Base-by-base conservation (phyloP, 805 yeast genomes). In the Saccharomycopsis sp. region DNA sequence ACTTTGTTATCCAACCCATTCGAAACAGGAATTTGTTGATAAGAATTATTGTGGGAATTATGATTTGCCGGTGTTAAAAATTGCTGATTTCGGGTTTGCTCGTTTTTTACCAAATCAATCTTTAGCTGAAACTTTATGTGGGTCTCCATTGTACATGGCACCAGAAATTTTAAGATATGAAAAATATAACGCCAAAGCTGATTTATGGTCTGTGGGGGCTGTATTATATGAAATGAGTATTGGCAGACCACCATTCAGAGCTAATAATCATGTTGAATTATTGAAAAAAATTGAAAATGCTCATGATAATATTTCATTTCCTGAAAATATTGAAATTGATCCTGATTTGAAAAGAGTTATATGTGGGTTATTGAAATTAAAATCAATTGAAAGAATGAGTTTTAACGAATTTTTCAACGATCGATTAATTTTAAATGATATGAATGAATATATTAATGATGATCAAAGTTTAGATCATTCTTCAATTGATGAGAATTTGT, bases 51-150 rank as follows among this genome's bases (percentile, higher is more conserved):
- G 77, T 4, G 97, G 97, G 0, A 66, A 81, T 47, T 84, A 90
- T 79, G 94, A 86, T 54, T 68, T 93, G 50, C 98, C 98, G 1
- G 74, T 89, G 7, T 70, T 93, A 51, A 90, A 90, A 62, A 80
- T 93, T 49, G 98, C 98, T 9, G 98, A 93, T 66, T 93, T 93
- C 64, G 98, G 98, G 1, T 93, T 93, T 66, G 98, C 98, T 4
- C 72, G 97, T 51, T 85, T 89, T 59, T 70, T 93, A 56, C 98
- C 98, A 4, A 79, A 85, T 40, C 84, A 97, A 1, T 81, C 96
- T 1, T 71, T 93, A 76, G 97, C 97, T 1, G 98, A 93, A 60
- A 93, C 98, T 1, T 68, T 93, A 53, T 93, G 98, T 70, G 98
- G 98, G 1, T 86, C 96, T 8, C 98, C 98, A 2, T 72, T 93